Evolutionary conservation across 306 rosid species (phyloP).

Genomic region (Geum urbanum): DNA sequence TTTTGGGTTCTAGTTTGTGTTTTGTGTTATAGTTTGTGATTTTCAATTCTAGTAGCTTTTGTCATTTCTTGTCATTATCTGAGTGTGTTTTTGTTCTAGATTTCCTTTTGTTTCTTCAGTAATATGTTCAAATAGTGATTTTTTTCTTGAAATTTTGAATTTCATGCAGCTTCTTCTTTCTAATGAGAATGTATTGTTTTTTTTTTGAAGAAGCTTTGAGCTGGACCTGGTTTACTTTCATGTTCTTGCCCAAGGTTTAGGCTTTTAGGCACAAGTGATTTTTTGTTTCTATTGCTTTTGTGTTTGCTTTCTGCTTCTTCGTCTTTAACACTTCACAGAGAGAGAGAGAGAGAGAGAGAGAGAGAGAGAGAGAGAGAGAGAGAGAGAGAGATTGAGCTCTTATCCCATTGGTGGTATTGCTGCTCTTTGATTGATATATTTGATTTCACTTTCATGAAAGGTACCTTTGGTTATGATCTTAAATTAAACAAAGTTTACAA

Average conservation of each 20-base stretch:
- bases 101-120: neutral
- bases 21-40: neutral
- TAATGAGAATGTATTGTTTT: neutral
- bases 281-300: neutral
- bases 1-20: neutral
- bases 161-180: neutral
- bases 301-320: neutral
- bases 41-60: neutral
- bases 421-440: constrained; percentile 12
- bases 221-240: neutral
- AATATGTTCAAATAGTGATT: neutral
- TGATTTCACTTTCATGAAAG: constrained; percentile 34
- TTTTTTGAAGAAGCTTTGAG: neutral
- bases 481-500: neutral
- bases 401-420: constrained; percentile 15
- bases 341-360: no score
- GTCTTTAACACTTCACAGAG: neutral
- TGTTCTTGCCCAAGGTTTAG: neutral
- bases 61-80: neutral
- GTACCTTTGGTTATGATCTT: constrained; percentile 37
- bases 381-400: neutral
- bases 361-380: no score
- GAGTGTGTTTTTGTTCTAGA: neutral
- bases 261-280: neutral
- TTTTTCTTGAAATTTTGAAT: neutral